Conservation (phyloP, 1,284 basidiomycete species). For the Trichosporon coremiiforme region DNA sequence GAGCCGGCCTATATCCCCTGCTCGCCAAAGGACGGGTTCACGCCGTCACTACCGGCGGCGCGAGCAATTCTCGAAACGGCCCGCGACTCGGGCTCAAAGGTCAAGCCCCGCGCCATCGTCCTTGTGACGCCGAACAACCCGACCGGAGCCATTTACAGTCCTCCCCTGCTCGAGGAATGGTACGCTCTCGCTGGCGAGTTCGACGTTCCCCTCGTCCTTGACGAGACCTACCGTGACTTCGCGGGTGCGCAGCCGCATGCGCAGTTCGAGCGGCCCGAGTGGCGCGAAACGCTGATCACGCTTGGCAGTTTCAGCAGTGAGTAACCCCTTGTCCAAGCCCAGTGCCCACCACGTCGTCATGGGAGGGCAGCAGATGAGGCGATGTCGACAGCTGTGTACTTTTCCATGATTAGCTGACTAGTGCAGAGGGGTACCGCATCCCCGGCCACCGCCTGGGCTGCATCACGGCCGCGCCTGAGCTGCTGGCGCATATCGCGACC, state of each 20-base stretch:
- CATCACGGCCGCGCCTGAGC: slow-evolving; percentile 66
- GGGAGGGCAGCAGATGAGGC: too few species aligned
- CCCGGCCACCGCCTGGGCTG: slow-evolving; percentile 82
- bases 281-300: slow-evolving; percentile 69
- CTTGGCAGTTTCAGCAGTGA: slow-evolving; percentile 69
- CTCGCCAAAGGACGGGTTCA: slow-evolving; percentile 63
- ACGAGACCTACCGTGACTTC: slow-evolving; percentile 88
- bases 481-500: slow-evolving; percentile 65
- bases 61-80: slow-evolving; percentile 34
- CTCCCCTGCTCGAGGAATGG: slow-evolving; percentile 66
- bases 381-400: too few species aligned
- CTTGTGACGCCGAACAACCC: slow-evolving; percentile 66
- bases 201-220: slow-evolving; percentile 74
- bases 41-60: slow-evolving; percentile 59
- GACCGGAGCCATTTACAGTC: slow-evolving; percentile 74
- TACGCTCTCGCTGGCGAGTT: slow-evolving; percentile 64
- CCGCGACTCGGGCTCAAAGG: slow-evolving; percentile 26
- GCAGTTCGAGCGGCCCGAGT: slow-evolving; percentile 58
- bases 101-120: slow-evolving; percentile 65
- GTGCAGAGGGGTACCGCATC: slow-evolving; percentile 75
- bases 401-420: not conserved
- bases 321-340: slow-evolving; percentile 22
- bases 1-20: slow-evolving; percentile 67
- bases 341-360: too few species aligned
- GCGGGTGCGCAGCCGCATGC: slow-evolving; percentile 58